A percentile compares a stretch with the other conserved stretches of the same genome.
These are phyloP conservation scores for Neurospora hispaniola DNA, from an alignment of 495 filamentous ascomycete genomes.

Conservation along the genomic window DNA sequence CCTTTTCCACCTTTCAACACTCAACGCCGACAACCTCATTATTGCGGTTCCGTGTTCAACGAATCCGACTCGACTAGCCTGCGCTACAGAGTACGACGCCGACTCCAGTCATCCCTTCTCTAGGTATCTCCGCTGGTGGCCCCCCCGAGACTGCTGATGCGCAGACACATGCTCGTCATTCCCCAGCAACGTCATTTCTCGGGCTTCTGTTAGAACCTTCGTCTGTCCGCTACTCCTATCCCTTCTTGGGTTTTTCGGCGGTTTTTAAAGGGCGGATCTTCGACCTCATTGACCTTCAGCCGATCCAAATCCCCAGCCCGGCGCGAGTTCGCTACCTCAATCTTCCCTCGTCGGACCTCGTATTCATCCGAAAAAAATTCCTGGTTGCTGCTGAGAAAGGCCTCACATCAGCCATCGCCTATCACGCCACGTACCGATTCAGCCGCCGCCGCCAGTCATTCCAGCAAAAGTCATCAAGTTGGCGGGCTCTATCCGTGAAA, in stretches of 20 bases:
- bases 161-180: neutral
- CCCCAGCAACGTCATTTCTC: neutral
- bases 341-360: neutral
- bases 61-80: neutral
- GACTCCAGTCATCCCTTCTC: neutral
- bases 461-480: slow-evolving; percentile 65
- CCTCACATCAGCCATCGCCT: neutral
- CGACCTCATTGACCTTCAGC: neutral
- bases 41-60: neutral
- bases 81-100: neutral
- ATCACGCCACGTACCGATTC: neutral
- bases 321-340: neutral
- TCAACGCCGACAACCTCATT: neutral
- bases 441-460: neutral
- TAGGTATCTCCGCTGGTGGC: too few species aligned
- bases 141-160: neutral
- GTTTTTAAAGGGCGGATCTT: neutral
- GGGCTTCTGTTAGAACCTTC: neutral
- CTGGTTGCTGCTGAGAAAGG: neutral
- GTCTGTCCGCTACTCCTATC: neutral
- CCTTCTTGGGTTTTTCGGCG: neutral
- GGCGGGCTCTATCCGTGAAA: slow-evolving; percentile 73
- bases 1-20: neutral
- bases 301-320: neutral
- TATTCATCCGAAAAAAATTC: neutral